Conservation (phyloP, 208 protist species). For the Trypanosoma rangeli region DNA sequence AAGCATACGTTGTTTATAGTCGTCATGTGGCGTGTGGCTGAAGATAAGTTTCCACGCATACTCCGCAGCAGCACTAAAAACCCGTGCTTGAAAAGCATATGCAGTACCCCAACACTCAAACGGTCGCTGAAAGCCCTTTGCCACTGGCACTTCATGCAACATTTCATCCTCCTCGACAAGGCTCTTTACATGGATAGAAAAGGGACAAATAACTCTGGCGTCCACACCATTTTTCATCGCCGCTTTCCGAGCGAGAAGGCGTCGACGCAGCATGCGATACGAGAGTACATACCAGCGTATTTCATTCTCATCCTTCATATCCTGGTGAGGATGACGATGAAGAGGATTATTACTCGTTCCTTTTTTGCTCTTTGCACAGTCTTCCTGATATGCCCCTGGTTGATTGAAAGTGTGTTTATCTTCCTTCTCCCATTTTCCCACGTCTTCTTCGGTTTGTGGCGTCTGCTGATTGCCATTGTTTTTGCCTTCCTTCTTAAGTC, state of each 20-base stretch:
- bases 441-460: background rate
- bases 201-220: conserved; percentile 3
- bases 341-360: background rate
- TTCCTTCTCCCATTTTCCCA: background rate
- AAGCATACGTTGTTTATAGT: conserved; percentile 85
- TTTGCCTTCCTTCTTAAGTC: background rate
- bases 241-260: conserved; percentile 3
- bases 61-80: conserved; percentile 74
- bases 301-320: background rate
- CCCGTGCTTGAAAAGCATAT: conserved; percentile 47
- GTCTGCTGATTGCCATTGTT: background rate
- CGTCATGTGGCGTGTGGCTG: conserved; percentile 88
- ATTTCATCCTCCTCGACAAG: conserved; percentile 70
- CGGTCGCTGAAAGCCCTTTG: conserved; percentile 59
- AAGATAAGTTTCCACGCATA: conserved; percentile 93
- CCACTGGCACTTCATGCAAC: conserved; percentile 36
- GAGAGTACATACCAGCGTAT: background rate
- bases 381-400: background rate
- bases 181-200: conserved; percentile 55
- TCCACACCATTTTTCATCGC: background rate
- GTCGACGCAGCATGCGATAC: background rate
- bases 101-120: conserved; percentile 84
- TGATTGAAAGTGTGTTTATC: background rate
- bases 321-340: background rate
- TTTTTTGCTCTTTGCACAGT: background rate